Conservation (phyloP, 2,329 filamentous ascomycete genomes). For the Diplocarpon rosae region DNA sequence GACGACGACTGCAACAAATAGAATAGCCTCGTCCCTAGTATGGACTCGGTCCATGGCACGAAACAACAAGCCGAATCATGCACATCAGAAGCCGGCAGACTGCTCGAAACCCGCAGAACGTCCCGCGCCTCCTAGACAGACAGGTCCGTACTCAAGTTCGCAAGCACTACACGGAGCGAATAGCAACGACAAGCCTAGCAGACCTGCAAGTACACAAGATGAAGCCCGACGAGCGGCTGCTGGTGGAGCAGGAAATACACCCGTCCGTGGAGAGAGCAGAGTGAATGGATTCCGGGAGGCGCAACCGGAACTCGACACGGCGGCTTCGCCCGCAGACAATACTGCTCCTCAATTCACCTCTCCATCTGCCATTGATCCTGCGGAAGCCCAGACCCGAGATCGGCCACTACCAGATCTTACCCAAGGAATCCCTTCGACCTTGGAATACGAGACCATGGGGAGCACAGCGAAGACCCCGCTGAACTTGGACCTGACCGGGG, state of each 20-base stretch:
- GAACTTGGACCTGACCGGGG: slow-evolving; percentile 44
- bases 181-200: slow-evolving; percentile 13
- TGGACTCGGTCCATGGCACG: slow-evolving; percentile 36
- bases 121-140: slow-evolving; percentile 10
- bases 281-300: slow-evolving; percentile 13
- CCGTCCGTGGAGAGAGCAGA: slow-evolving; percentile 12
- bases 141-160: slow-evolving; percentile 10
- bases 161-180: slow-evolving; percentile 11
- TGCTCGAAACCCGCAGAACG: slow-evolving; percentile 13
- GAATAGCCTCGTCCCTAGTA: slow-evolving; percentile 29
- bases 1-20: slow-evolving; percentile 21
- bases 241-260: neutral
- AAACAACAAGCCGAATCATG: slow-evolving; percentile 25
- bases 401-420: slow-evolving; percentile 79
- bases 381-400: slow-evolving; percentile 38
- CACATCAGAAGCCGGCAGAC: slow-evolving; percentile 21
- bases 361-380: slow-evolving; percentile 29
- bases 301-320: slow-evolving; percentile 27
- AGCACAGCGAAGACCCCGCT: slow-evolving; percentile 28
- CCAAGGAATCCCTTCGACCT: slow-evolving; percentile 86
- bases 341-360: slow-evolving; percentile 26
- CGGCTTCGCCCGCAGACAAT: slow-evolving; percentile 27
- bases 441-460: slow-evolving; percentile 62
- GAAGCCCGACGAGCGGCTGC: neutral
- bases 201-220: slow-evolving; percentile 13